Evolutionary conservation across 306 rosid genomes (phyloP).

Genomic region (Inga oerstediana): DNA sequence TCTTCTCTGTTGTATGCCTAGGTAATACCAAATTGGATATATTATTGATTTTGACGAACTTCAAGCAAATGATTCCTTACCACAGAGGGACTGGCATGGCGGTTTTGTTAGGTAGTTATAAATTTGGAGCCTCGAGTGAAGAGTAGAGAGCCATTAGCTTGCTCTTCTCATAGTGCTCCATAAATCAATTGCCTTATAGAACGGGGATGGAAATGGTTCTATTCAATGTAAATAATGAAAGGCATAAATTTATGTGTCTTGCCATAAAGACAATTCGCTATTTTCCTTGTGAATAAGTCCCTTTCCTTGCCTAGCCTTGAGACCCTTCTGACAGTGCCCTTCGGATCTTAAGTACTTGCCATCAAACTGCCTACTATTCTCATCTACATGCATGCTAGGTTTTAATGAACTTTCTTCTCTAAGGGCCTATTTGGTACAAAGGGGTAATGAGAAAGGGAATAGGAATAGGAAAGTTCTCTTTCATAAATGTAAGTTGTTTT

Average conservation of each 20-base stretch:
- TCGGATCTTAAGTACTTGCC: not conserved
- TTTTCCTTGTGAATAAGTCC: not conserved
- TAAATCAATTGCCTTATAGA: conserved; percentile 37
- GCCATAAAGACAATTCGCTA: not conserved
- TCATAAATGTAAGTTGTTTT: not conserved
- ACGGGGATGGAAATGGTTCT: conserved; percentile 36
- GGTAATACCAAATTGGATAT: not conserved
- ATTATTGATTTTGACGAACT: not conserved
- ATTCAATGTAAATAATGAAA: conserved; percentile 11
- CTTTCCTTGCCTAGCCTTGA: not conserved
- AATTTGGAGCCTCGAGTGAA: conserved; percentile 58
- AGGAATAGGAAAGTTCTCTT: not conserved
- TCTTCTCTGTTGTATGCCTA: not conserved
- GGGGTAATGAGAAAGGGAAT: not conserved
- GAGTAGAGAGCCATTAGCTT: conserved; percentile 43
- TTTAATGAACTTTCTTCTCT: not conserved
- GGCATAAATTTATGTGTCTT: conserved; percentile 10
- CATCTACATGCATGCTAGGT: not conserved
- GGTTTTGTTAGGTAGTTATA: not conserved
- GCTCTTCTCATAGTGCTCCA: conserved; percentile 61
- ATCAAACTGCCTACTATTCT: not conserved
- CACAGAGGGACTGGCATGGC: not conserved
- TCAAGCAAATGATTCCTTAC: not conserved
- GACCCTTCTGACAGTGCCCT: not conserved
- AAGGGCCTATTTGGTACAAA: not conserved